Evolutionary conservation across 495 filamentous ascomycete genomes (phyloP).

Genomic region (Sphaerosporella brunnea): DNA sequence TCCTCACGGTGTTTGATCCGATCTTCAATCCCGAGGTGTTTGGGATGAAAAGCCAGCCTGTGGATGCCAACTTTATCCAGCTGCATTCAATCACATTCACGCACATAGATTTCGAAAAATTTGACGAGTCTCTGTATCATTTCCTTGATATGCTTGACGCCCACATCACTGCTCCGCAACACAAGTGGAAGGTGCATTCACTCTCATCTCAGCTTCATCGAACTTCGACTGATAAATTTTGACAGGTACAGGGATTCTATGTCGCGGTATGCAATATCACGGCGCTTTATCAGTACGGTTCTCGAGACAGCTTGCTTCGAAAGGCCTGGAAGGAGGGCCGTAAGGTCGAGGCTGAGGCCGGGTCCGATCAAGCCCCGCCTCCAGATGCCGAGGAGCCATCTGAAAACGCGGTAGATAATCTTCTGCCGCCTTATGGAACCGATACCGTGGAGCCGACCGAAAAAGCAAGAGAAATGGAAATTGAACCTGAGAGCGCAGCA

Average conservation of each 20-base stretch:
- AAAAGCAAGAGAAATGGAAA: constrained; percentile 7
- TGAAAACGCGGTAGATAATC: constrained; percentile 13
- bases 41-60: constrained; percentile 5
- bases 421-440: constrained; percentile 21
- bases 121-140: constrained; percentile 28
- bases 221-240: neutral
- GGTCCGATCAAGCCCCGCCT: constrained; percentile 9
- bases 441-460: constrained; percentile 17
- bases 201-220: neutral
- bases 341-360: constrained; percentile 8
- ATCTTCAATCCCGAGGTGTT: constrained; percentile 30
- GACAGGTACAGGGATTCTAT: constrained; percentile 36
- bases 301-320: constrained; percentile 30
- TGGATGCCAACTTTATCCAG: constrained; percentile 34
- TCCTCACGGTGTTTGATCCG: constrained; percentile 43
- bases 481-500: neutral
- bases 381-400: constrained; percentile 4
- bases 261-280: constrained; percentile 45
- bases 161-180: constrained; percentile 32
- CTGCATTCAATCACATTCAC: constrained; percentile 42
- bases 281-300: constrained; percentile 43
- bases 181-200: constrained; percentile 31
- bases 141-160: constrained; percentile 34
- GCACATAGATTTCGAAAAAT: constrained; percentile 29
- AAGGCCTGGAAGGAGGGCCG: constrained; percentile 22